Percentiles rank a stretch among this genome's conserved stretches.
Conservation (phyloP, 2,329 filamentous ascomycete genomes). For the Dactylellina leptospora region DNA sequence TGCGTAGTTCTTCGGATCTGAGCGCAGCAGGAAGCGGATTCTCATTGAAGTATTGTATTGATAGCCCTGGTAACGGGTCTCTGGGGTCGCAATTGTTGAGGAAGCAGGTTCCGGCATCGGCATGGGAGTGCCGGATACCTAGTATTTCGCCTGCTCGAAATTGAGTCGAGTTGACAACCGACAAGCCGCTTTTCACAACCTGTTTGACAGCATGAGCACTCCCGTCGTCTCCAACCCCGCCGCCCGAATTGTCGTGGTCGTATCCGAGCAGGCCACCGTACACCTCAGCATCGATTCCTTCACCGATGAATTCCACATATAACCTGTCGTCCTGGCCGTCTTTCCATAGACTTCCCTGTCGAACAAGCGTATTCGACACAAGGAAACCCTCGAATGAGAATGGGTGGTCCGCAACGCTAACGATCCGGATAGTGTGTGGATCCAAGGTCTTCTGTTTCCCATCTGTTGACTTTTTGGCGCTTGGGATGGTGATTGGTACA, state of each 20-base stretch:
- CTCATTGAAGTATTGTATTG: slow-evolving; percentile 55
- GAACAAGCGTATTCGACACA: slow-evolving; percentile 54
- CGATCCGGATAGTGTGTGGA: slow-evolving; percentile 55
- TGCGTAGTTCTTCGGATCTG: slow-evolving; percentile 40
- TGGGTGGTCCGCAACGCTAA: slow-evolving; percentile 55
- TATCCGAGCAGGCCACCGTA: slow-evolving; percentile 52
- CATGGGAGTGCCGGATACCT: slow-evolving; percentile 54
- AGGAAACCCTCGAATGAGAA: slow-evolving; percentile 56
- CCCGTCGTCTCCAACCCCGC: slow-evolving; percentile 35
- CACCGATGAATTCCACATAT: slow-evolving; percentile 55
- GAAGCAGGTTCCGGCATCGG: slow-evolving; percentile 52
- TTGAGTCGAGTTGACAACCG: slow-evolving; percentile 53
- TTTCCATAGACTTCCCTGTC: slow-evolving; percentile 54
- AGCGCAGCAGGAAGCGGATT: slow-evolving; percentile 52
- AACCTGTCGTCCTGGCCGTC: slow-evolving; percentile 54
- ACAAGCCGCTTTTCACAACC: slow-evolving; percentile 38
- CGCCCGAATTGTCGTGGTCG: slow-evolving; percentile 34
- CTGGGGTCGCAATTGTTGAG: slow-evolving; percentile 21
- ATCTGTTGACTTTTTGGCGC: background rate
- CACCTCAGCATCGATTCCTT: slow-evolving; percentile 54
- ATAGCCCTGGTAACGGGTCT: slow-evolving; percentile 37
- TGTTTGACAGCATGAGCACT: slow-evolving; percentile 41
- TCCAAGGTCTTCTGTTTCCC: slow-evolving; percentile 34
- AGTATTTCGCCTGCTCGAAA: slow-evolving; percentile 55
- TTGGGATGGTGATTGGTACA: slow-evolving; percentile 48